phyloP scores from a whole-genome alignment of 2,329 filamentous ascomycete genomes.

The Hortaea werneckii region DNA sequence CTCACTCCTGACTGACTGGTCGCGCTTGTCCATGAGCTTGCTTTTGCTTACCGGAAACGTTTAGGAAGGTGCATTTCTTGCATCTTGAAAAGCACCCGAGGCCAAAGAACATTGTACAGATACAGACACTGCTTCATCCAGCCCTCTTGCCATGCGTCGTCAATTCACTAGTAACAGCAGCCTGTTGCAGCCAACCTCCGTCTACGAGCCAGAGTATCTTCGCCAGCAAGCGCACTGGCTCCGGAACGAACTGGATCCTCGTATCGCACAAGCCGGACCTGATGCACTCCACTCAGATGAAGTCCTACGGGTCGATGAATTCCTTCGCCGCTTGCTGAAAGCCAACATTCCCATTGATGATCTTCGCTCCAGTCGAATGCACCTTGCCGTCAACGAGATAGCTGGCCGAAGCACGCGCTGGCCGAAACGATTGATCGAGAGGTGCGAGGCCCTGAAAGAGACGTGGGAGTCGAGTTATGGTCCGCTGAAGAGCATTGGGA shows the following conservation, averaged over 20 bases:
- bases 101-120: too few relatives aligned
- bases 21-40: too few relatives aligned
- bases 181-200: not conserved
- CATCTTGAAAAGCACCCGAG: too few relatives aligned
- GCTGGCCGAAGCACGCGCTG: conserved; percentile 37
- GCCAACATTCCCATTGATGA: conserved; percentile 23
- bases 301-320: conserved; percentile 34
- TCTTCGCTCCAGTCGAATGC: conserved; percentile 36
- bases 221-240: conserved; percentile 34
- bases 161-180: too few relatives aligned
- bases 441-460: conserved; percentile 33
- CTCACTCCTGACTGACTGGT: too few relatives aligned
- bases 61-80: too few relatives aligned
- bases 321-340: conserved; percentile 23
- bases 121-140: too few relatives aligned
- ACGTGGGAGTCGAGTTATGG: conserved; percentile 32
- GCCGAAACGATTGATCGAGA: conserved; percentile 35
- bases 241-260: conserved; percentile 37
- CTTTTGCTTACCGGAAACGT: too few relatives aligned
- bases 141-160: too few relatives aligned
- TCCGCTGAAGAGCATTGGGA: conserved; percentile 27
- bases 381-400: conserved; percentile 34
- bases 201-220: conserved; percentile 20
- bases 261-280: conserved; percentile 36
- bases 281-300: conserved; percentile 34